phyloP scores from a whole-genome alignment of 495 filamentous ascomycete species.

The Pyrenula massariospora region DNA sequence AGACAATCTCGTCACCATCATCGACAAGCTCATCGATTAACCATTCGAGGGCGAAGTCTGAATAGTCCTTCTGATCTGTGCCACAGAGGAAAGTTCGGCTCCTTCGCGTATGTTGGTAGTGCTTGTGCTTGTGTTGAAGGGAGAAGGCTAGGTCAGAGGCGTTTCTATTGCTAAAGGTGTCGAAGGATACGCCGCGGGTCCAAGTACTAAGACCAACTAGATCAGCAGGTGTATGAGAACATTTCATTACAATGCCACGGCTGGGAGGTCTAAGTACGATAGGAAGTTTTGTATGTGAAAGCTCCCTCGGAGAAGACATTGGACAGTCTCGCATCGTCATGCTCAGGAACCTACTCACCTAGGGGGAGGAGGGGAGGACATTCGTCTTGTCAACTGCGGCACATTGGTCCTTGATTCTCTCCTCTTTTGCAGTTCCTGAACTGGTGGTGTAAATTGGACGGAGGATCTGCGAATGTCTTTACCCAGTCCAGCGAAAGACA shows the following conservation, averaged over 20 bases:
- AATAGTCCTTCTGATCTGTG: conserved; percentile 90
- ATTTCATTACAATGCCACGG: too few relatives aligned
- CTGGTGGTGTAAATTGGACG: conserved; percentile 8
- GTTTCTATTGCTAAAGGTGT: conserved; percentile 84
- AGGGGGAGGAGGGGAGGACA: conserved; percentile 16
- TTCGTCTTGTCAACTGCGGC: conserved; percentile 4
- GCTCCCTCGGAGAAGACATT: too few relatives aligned
- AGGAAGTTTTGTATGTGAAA: too few relatives aligned
- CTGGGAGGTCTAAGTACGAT: too few relatives aligned
- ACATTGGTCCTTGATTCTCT: conserved; percentile 1
- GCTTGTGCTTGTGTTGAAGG: conserved; percentile 76
- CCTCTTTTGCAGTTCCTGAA: background rate
- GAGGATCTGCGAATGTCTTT: conserved; percentile 8
- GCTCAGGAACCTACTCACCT: conserved; percentile 17
- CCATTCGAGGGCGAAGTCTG: conserved; percentile 90
- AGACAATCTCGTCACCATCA: conserved; percentile 94
- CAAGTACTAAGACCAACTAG: conserved; percentile 25
- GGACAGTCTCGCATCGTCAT: too few relatives aligned
- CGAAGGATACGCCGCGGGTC: conserved; percentile 66
- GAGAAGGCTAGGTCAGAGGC: conserved; percentile 71
- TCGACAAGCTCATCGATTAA: conserved; percentile 89
- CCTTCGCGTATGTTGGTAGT: conserved; percentile 72
- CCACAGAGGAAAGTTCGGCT: conserved; percentile 91
- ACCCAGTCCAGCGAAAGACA: conserved; percentile 5
- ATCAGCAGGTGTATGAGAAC: background rate